Percentiles rank a stretch among this genome's conserved stretches.
Evolutionary conservation across 1,139 yeast species (phyloP).

Genomic region (Saccharomyces uvarum): DNA sequence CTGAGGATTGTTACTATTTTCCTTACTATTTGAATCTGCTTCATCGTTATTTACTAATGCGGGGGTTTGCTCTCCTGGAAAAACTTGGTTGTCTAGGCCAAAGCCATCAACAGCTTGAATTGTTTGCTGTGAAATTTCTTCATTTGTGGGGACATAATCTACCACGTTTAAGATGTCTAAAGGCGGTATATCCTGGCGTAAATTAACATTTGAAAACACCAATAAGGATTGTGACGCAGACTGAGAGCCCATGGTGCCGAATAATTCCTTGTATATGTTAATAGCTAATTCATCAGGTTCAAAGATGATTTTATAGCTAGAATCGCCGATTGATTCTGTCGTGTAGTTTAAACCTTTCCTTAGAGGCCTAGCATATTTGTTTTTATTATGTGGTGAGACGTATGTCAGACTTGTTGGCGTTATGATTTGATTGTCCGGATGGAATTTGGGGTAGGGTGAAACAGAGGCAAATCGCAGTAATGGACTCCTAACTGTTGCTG

Average conservation of each 20-base stretch:
- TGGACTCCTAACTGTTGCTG: conserved; percentile 1
- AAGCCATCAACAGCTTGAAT: neutral
- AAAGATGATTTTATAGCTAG: conserved; percentile 15
- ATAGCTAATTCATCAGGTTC: conserved; percentile 26
- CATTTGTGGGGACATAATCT: conserved; percentile 9
- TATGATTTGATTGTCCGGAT: neutral
- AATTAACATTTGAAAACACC: conserved; percentile 17
- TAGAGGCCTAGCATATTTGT: conserved; percentile 2
- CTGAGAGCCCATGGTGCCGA: conserved; percentile 23
- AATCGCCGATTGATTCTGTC: conserved; percentile 8
- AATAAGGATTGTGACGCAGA: conserved; percentile 22
- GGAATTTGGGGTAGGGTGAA: conserved; percentile 1
- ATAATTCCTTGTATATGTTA: conserved; percentile 21
- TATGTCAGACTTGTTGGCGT: neutral
- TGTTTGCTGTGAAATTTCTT: conserved; percentile 10
- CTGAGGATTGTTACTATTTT: neutral
- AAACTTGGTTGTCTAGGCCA: neutral
- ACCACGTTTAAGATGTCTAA: conserved; percentile 5
- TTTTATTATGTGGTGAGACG: conserved; percentile 1
- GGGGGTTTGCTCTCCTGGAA: neutral
- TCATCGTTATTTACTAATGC: neutral
- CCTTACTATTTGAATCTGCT: neutral
- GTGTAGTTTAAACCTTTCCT: conserved; percentile 9
- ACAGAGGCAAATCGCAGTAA: conserved; percentile 1
- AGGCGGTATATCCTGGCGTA: conserved; percentile 6